Evolutionary conservation across 331 rosid species (phyloP).

Genomic region (Quercus lobata): DNA sequence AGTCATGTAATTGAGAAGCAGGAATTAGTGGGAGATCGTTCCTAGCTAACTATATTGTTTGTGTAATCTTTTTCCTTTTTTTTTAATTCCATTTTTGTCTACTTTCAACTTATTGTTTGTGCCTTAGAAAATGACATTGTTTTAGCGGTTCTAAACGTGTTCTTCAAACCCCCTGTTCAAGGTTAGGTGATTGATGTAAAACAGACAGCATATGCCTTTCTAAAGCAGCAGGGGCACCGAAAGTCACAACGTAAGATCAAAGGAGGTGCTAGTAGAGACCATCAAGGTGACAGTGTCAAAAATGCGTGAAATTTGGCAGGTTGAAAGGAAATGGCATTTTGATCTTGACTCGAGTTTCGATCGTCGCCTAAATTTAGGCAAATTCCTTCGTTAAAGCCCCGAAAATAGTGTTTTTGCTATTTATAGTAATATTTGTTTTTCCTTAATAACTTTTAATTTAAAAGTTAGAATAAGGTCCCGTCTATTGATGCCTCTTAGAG

Average conservation of each 20-base stretch:
- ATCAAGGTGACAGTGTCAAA: fast-evolving
- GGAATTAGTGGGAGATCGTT: slow-evolving; percentile 5
- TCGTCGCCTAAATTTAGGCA: too few species aligned
- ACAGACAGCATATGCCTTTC: fast-evolving
- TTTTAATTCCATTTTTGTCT: slow-evolving; percentile 4
- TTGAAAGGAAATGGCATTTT: fast-evolving
- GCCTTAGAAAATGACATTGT: slow-evolving; percentile 4
- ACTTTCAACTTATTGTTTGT: slow-evolving; percentile 3
- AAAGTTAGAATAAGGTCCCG: fast-evolving
- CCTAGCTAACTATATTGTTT: not conserved
- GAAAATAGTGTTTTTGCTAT: too few species aligned
- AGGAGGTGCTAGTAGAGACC: too few species aligned
- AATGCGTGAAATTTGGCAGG: too few species aligned
- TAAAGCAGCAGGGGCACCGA: fast-evolving
- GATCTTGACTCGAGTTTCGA: too few species aligned
- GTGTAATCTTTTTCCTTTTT: not conserved
- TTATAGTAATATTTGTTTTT: too few species aligned
- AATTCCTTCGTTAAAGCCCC: too few species aligned
- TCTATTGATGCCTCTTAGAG: too few species aligned
- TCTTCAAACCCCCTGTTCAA: slow-evolving; percentile 92
- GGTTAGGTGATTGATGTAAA: slow-evolving; percentile 49
- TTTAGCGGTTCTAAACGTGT: slow-evolving; percentile 72
- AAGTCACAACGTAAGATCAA: too few species aligned
- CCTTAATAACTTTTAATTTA: too few species aligned
- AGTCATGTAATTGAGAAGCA: not conserved